Base-by-base conservation (phyloP, 139 green algal species). In the Klebsormidium nitens region DNA sequence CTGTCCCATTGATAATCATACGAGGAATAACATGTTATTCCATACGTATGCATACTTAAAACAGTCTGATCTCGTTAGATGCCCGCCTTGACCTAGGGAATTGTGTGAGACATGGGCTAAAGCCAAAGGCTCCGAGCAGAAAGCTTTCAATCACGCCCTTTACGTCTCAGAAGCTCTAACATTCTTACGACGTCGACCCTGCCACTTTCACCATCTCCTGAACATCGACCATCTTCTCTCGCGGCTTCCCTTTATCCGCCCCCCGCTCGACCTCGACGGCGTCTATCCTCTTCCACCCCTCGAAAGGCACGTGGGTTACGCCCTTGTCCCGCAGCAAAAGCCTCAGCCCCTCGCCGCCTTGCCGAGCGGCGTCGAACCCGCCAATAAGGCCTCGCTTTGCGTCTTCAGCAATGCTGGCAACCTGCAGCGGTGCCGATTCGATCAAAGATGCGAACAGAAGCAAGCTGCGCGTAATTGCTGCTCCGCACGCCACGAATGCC, bases 261-360 rank as follows among this genome's bases (percentile, higher is more conserved):
- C 74, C 74, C 11, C 55, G 37, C 26, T 23, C 19, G 4, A 67
- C 52, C 59, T 81, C 74, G 26, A 44, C 67, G 23, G 50, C 59
- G 37, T 76, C 74, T 1, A 81, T 66, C 2, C 3, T 4, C 37
- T 26, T 4, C 74, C 74, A 81, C 3, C 39, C 74, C 26, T 64
- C 28, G 11, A 65, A 55, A 23, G 31, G 26, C n/a, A 81, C 68
- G 3, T 40, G 6, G 29, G 29, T 35, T 11, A 71, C 46, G 36
- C 5, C 55, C 2, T 42, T 58, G 19, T 72, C 36, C 6, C 17
- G 11, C 44, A 80, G 68, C 6, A 79, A 6, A 6, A 28, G 28
- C 48, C 31, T 28, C 29, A 80, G 38, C 5, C 68, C 62, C 8
- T 59, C 19, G 28, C 17, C 17, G 17, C 36, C 36, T 3, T 17